Evolutionary conservation across 768 basidiomycete genomes (phyloP), one percentile per base, ranked within the genome.

Genomic region (Trametes meyenii): DNA sequence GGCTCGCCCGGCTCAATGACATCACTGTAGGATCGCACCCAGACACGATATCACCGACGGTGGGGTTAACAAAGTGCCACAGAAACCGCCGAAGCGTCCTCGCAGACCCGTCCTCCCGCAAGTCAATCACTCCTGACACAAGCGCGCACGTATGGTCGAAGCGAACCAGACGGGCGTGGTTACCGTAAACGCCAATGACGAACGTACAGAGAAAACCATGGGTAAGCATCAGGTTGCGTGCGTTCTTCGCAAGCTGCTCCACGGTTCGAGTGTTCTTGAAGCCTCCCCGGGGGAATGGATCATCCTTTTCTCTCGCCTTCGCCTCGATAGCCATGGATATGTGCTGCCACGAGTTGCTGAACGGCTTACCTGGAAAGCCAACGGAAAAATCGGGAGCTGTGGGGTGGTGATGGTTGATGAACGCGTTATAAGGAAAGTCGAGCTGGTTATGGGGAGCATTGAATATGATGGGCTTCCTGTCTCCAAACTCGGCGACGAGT

Each of bases 181-280:
- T n/a, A 26, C 60, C 64, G 39, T 65, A 65, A 19, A 65, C 43
- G 3, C 64, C 64, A 19, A 65, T n/a, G 7, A 56, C 53, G 43
- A 59, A 65, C 13, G 52, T 33, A 21, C 8, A 26, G 16, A 65
- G 57, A n/a, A 54, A 44, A 7, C 56, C 53, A 8, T 33, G 29
- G 29, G 29, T 33, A 8, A 33, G 29, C 29, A 33, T 33, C 8
- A 33, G 29, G 29, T 51, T 62, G 0, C 60, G 56, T 1, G 60
- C 64, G 48, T 49, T 59, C 35, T 48, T 48, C 1, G 57, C 51
- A 5, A 62, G 33, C 6, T 59, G 57, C 23, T 35, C 33, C 17
- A 62, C 26, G 19, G 39, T 52, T 8, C 23, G 14, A 7, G 16
- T 21, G 52, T 61, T 16, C 21, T 2, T 4, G 19, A 35, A 11